Evolutionary conservation across 2,329 filamentous ascomycete genomes (phyloP).

Genomic region (Xylaria sp.): DNA sequence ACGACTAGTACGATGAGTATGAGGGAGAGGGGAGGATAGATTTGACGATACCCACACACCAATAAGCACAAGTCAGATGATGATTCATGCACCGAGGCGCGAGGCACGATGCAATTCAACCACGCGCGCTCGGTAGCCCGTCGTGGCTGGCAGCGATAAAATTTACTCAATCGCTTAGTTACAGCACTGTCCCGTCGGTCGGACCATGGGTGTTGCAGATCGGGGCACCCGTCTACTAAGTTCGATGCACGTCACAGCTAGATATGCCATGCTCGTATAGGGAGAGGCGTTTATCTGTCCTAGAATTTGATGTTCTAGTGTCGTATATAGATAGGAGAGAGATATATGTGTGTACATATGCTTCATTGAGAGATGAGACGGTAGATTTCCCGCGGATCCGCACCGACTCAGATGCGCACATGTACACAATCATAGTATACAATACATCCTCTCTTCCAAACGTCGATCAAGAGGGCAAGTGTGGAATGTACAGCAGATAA

Average conservation of each 20-base stretch:
- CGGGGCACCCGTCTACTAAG: not conserved
- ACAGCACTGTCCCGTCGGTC: too few relatives aligned
- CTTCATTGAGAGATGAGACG: not conserved
- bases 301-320: not conserved
- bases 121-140: not conserved
- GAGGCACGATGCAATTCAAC: not conserved
- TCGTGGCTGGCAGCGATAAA: not conserved
- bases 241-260: too few relatives aligned
- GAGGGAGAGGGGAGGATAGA: not conserved
- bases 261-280: not conserved
- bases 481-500: conserved; percentile 3
- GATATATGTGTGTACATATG: not conserved
- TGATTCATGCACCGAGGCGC: not conserved
- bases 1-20: not conserved
- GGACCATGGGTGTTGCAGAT: not conserved
- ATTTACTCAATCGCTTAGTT: not conserved
- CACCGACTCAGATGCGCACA: not conserved
- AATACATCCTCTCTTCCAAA: conserved; percentile 20
- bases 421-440: conserved; percentile 11
- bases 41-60: conserved; percentile 24
- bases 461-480: conserved; percentile 13
- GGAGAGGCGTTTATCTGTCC: not conserved
- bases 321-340: not conserved
- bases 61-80: not conserved
- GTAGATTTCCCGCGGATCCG: not conserved